Evolutionary conservation across 495 filamentous ascomycete genomes (phyloP).

Genomic region (Xylaria acuta): DNA sequence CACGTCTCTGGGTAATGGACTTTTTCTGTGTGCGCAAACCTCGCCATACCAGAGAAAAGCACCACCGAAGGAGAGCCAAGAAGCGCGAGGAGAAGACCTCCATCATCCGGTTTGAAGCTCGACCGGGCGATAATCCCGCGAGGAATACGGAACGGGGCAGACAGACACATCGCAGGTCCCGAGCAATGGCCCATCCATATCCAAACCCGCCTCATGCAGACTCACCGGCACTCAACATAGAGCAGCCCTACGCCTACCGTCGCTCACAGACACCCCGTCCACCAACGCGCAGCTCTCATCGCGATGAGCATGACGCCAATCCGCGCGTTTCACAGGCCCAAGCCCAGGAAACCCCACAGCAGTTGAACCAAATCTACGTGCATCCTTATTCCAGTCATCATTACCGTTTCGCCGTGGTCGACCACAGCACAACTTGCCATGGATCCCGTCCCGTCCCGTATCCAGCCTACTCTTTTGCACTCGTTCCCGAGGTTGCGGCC

Average conservation of each 20-base stretch:
- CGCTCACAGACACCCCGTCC: neutral
- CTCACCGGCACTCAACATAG: neutral
- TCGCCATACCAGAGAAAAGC: conserved; percentile 6
- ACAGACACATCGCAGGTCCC: neutral
- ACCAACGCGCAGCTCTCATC: neutral
- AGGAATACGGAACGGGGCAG: neutral
- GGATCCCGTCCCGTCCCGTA: neutral
- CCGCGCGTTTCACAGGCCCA: neutral
- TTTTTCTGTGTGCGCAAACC: conserved; percentile 21
- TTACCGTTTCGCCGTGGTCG: conserved; percentile 36
- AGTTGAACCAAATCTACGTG: conserved; percentile 27
- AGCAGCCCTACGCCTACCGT: neutral
- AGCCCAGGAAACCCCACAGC: neutral
- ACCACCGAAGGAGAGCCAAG: neutral
- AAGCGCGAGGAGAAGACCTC: neutral
- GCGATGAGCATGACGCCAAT: neutral
- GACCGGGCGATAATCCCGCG: neutral
- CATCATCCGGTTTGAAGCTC: neutral
- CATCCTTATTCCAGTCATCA: conserved; percentile 29
- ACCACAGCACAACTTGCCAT: conserved; percentile 28
- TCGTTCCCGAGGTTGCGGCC: conserved; percentile 28
- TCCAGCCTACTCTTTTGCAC: conserved; percentile 33
- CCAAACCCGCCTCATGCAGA: neutral
- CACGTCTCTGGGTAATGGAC: neutral
- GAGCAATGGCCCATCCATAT: neutral